Evolutionary conservation across 2,329 filamentous ascomycete genomes (phyloP), one percentile per base, ranked within the genome.

Genomic region (Grosmannia clavigera): DNA sequence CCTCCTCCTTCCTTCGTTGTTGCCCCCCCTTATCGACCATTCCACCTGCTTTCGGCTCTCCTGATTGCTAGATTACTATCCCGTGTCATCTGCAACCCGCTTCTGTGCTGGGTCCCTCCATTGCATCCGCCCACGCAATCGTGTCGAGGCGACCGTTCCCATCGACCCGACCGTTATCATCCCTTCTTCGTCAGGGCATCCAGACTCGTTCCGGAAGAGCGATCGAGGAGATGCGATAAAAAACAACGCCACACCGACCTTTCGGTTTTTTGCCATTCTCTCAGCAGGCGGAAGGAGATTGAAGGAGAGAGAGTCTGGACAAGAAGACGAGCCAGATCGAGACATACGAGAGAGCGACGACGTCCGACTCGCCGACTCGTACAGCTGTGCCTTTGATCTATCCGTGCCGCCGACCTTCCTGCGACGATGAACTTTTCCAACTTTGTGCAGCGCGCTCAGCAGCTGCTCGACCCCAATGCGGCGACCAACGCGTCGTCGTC

Each of bases 381-480:
- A 9, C 33, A 35, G 33, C 29, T 7, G 29, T 31, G 4, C 29
- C 29, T 35, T 38, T 35, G 11, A 19, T 27, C 50, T 12, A 31
- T 25, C 22, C 4, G 12, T 55, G 22, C 25, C 35, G 38, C 25
- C 35, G 38, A 40, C 38, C 16, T 25, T 54, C 10, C n/a, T 35
- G 3, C 29, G 19, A 84, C 83, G 81, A 80, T 83, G 74, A 82
- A 79, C 72, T 71, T 84, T 65, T 78, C 88, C 68, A 92, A 83
- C 74, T 86, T 97, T 73, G 91, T 96, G 69, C 91, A 96, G 75
- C 95, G 92, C 81, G 92, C 92, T 66, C 91, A 95, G 79, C 90
- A 92, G 75, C 81, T 96, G 75, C 95, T 96, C 76, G 92, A 96
- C 73, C 89, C 91, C 59, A 88, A 65, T 85, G 90, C 71, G 85